These are phyloP conservation scores for Paracamarosporium sp. DNA, from an alignment of 2,329 filamentous ascomycete species.

Conservation along the genomic window DNA sequence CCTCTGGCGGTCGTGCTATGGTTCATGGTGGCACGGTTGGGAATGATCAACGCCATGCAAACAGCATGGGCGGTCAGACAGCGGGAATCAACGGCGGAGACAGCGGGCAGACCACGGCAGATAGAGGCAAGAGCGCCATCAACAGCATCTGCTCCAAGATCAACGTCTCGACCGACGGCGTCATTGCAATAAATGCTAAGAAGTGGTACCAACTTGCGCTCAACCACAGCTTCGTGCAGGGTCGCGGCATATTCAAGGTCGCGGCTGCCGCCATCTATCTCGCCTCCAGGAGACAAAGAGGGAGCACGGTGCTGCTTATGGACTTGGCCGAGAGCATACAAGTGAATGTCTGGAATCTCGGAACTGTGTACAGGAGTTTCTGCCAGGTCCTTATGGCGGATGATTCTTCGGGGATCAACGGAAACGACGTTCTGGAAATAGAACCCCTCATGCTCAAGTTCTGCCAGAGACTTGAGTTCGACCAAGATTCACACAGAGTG, in stretches of 20 bases:
- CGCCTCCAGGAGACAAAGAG: slow-evolving; percentile 78
- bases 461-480: slow-evolving; percentile 90
- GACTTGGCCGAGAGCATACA: slow-evolving; percentile 86
- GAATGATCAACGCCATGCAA: slow-evolving; percentile 82
- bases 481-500: slow-evolving; percentile 78
- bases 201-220: slow-evolving; percentile 57
- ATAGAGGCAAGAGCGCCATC: slow-evolving; percentile 56
- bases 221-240: slow-evolving; percentile 66
- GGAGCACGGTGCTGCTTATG: slow-evolving; percentile 90
- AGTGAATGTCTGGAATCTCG: slow-evolving; percentile 91
- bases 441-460: slow-evolving; percentile 93
- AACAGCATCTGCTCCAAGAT: slow-evolving; percentile 47
- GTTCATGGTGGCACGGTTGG: slow-evolving; percentile 90
- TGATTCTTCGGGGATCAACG: slow-evolving; percentile 50
- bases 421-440: slow-evolving; percentile 71
- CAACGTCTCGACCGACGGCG: slow-evolving; percentile 39
- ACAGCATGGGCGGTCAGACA: slow-evolving; percentile 60
- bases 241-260: slow-evolving; percentile 83
- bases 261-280: slow-evolving; percentile 91
- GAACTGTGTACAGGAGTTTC: slow-evolving; percentile 86
- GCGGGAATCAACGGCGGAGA: slow-evolving; percentile 57
- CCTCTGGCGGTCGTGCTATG: slow-evolving; percentile 81
- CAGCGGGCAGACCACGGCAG: slow-evolving; percentile 70
- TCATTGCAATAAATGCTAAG: slow-evolving; percentile 46
- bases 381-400: slow-evolving; percentile 72